These are phyloP conservation scores for Penicillium griseofulvum DNA, from an alignment of 2,329 filamentous ascomycete genomes.

Conservation along the genomic window DNA sequence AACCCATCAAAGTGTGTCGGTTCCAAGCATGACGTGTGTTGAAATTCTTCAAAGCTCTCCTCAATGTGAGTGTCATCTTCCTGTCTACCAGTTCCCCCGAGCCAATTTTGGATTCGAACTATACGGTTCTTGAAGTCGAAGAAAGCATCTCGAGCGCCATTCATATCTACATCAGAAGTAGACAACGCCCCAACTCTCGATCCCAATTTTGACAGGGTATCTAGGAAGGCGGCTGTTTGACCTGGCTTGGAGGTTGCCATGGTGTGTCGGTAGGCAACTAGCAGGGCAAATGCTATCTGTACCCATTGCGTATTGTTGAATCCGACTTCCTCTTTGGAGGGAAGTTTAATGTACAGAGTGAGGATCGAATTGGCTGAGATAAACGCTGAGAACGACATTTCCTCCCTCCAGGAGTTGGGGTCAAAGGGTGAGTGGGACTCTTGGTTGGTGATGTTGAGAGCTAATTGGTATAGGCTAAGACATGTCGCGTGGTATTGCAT, in stretches of 20 bases:
- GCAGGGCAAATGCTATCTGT: background rate
- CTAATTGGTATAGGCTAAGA: background rate
- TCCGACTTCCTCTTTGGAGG: background rate
- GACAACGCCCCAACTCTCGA: background rate
- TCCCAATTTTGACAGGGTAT: background rate
- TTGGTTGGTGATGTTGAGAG: background rate
- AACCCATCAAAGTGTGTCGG: background rate
- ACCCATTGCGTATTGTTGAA: background rate
- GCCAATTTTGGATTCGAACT: background rate
- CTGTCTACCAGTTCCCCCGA: background rate
- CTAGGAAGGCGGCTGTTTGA: background rate
- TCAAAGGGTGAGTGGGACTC: background rate
- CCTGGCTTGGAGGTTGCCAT: background rate
- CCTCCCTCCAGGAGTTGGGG: background rate
- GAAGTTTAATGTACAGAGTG: background rate
- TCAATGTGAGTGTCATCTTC: background rate
- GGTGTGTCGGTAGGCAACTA: background rate
- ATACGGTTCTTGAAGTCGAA: background rate
- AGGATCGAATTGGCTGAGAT: background rate
- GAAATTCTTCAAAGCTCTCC: background rate
- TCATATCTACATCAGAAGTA: background rate
- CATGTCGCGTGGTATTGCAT: background rate
- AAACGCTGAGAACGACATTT: background rate
- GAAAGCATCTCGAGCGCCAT: background rate
- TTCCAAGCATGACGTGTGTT: background rate